Percentiles rank a stretch among this genome's conserved stretches.
These are phyloP conservation scores for Backusella sp. DNA, from an alignment of 192 early-diverging fungal species.

Conservation along the genomic window DNA sequence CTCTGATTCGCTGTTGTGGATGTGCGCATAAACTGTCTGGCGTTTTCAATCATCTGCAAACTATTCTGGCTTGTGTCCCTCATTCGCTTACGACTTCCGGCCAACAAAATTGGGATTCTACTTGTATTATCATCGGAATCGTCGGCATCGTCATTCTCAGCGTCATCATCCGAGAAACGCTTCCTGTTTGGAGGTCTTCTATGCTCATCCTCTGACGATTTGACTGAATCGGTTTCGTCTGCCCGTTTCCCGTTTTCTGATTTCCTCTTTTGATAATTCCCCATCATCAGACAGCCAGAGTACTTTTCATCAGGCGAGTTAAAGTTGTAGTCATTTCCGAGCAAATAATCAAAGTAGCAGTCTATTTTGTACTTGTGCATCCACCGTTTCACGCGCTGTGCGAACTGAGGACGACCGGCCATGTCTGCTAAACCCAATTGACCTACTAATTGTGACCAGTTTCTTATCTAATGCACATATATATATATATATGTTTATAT, in stretches of 20 bases:
- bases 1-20: not conserved
- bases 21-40: not conserved
- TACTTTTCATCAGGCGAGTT: conserved; percentile 27
- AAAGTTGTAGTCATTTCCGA: conserved; percentile 33
- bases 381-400: conserved; percentile 41
- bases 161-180: not conserved
- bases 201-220: not conserved
- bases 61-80: conserved; percentile 1
- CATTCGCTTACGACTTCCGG: conserved; percentile 21
- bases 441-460: conserved; percentile 44
- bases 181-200: not conserved
- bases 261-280: conserved; percentile 34
- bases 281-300: conserved; percentile 37
- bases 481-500: not conserved
- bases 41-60: not conserved
- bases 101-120: conserved; percentile 6
- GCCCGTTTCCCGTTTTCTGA: not conserved
- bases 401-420: conserved; percentile 36
- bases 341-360: conserved; percentile 40
- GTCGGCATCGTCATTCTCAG: not conserved
- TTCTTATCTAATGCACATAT: conserved; percentile 31
- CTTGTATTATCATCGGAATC: conserved; percentile 9
- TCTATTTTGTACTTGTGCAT: conserved; percentile 44
- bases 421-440: conserved; percentile 36
- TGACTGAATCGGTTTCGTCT: conserved; percentile 6